Evolutionary conservation across 805 yeast genomes (phyloP).

Genomic region (Saturnispora diversa): DNA sequence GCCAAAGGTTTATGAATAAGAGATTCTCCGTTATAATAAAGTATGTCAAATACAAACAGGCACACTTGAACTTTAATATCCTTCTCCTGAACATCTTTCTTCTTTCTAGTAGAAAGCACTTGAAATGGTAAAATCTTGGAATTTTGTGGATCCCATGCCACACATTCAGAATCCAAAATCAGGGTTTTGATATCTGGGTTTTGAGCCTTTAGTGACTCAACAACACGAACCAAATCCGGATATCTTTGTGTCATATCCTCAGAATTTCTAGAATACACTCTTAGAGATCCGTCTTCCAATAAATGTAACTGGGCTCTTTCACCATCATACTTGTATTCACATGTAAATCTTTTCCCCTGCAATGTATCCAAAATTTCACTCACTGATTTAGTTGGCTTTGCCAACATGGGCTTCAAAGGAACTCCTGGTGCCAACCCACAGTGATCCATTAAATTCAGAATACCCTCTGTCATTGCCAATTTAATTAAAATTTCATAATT

Average conservation of each 20-base stretch:
- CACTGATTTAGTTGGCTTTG: constrained; percentile 92
- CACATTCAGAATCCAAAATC: constrained; percentile 93
- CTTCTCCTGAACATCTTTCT: constrained; percentile 82
- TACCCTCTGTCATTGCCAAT: constrained; percentile 59
- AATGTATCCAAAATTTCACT: constrained; percentile 88
- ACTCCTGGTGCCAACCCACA: constrained; percentile 83
- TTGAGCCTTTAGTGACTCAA: constrained; percentile 37
- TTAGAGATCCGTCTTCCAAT: constrained; percentile 53
- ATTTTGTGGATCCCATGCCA: constrained; percentile 83
- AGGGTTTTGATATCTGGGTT: constrained; percentile 41
- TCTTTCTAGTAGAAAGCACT: constrained; percentile 82
- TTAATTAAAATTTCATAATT: constrained; percentile 76
- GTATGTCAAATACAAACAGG: constrained; percentile 82
- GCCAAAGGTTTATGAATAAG: constrained; percentile 56
- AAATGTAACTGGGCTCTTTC: constrained; percentile 94
- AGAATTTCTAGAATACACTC: constrained; percentile 85
- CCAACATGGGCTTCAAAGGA: constrained; percentile 96
- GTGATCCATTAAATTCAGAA: constrained; percentile 53
- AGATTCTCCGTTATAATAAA: constrained; percentile 67
- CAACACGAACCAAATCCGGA: constrained; percentile 75
- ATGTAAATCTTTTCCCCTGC: constrained; percentile 76
- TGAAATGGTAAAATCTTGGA: constrained; percentile 90
- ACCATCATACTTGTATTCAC: constrained; percentile 97
- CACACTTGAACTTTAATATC: constrained; percentile 90
- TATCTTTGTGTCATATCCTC: constrained; percentile 96